Conservation (phyloP, 148 eudicot species). For the Euryodendron excelsum region DNA sequence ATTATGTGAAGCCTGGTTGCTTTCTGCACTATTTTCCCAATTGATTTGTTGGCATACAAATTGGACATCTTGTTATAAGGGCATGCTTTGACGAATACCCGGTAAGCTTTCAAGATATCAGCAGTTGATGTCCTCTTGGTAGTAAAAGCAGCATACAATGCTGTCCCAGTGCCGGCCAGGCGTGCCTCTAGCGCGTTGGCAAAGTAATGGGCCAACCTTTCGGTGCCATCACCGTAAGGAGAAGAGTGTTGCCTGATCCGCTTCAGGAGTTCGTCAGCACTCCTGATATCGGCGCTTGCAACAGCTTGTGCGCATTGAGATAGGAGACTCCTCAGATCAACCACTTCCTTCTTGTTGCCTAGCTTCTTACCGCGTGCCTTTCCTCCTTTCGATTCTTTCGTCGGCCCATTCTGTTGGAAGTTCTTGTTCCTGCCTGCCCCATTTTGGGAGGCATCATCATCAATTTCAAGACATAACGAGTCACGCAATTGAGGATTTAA, state of each 20-base stretch:
- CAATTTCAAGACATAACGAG: neutral
- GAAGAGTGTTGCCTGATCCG: conserved; percentile 29
- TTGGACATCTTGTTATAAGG: conserved; percentile 52
- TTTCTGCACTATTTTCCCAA: conserved; percentile 27
- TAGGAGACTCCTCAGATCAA: conserved; percentile 52
- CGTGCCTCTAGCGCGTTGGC: conserved; percentile 40
- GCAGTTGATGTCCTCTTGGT: conserved; percentile 31
- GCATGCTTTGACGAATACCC: conserved; percentile 33
- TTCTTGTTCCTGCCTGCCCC: neutral
- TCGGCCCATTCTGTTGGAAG: neutral
- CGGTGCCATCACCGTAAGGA: conserved; percentile 25
- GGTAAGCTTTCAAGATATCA: conserved; percentile 42
- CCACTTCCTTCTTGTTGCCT: conserved; percentile 23
- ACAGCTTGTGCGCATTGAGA: conserved; percentile 65
- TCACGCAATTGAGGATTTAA: conserved; percentile 14
- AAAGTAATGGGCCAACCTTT: conserved; percentile 33
- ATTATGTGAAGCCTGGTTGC: conserved; percentile 47
- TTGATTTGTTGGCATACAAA: conserved; percentile 45
- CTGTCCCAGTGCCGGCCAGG: conserved; percentile 51
- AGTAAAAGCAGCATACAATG: conserved; percentile 24
- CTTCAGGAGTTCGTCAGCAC: conserved; percentile 39
- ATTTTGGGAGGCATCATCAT: neutral
- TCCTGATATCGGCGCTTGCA: conserved; percentile 32
- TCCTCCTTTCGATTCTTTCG: conserved; percentile 1
- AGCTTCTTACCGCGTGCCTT: conserved; percentile 3